These are phyloP conservation scores for Hordeum marinum DNA, from an alignment of 176 grass and related monocot genomes.

Conservation along the genomic window DNA sequence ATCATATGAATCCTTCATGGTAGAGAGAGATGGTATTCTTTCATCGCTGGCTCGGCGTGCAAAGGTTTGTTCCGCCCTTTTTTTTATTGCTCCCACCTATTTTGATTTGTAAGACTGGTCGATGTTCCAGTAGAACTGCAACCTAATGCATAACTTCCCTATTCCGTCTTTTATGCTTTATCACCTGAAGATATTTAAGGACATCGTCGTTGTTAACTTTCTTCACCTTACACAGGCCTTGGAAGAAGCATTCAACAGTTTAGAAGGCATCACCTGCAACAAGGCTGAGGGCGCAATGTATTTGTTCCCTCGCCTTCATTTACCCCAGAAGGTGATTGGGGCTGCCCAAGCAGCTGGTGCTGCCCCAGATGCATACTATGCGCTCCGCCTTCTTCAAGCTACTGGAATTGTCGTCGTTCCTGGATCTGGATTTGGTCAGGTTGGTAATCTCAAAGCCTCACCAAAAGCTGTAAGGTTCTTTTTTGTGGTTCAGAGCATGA, in stretches of 20 bases:
- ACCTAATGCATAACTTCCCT: neutral
- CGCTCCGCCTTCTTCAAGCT: conserved; percentile 70
- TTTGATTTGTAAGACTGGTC: neutral
- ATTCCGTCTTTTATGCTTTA: neutral
- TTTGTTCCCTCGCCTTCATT: conserved; percentile 76
- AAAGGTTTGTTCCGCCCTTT: conserved; percentile 46
- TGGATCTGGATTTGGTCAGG: conserved; percentile 90
- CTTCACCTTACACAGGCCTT: conserved; percentile 55
- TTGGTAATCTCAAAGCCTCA: conserved; percentile 21
- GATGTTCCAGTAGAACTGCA: conserved; percentile 1
- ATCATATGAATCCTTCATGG: conserved; percentile 82
- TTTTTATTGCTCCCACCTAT: neutral
- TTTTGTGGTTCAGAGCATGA: neutral
- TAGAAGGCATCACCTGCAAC: conserved; percentile 94
- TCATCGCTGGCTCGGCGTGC: conserved; percentile 80
- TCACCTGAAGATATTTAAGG: neutral
- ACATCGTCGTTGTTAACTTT: neutral
- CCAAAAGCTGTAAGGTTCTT: neutral
- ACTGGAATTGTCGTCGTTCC: conserved; percentile 86
- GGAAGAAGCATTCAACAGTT: conserved; percentile 93
- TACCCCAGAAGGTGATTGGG: conserved; percentile 76
- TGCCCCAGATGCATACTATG: conserved; percentile 79
- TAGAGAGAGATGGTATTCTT: conserved; percentile 80
- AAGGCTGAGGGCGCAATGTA: conserved; percentile 98
- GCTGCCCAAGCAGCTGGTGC: conserved; percentile 63